A percentile compares a stretch with the other conserved stretches of the same genome.
phyloP scores from a whole-genome alignment of 176 grass and related monocot species.

The Hsuehochloa calcarea region DNA sequence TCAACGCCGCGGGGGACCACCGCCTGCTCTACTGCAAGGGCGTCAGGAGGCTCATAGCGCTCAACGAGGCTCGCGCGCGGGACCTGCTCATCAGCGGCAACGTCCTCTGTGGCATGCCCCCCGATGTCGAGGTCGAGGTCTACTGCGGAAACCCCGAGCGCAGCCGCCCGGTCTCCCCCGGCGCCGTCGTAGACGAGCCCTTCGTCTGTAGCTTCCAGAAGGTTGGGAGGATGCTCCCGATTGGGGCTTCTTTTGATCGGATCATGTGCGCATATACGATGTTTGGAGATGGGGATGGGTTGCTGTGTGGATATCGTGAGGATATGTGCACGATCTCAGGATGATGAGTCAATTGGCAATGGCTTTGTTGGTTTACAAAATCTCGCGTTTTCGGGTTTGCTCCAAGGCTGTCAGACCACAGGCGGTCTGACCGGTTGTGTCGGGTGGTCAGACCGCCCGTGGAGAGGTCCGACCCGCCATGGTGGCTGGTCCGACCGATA shows the following conservation, averaged over 20 bases:
- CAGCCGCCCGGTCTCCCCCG: constrained; percentile 16
- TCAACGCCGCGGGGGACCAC: constrained; percentile 70
- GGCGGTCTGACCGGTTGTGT: no score
- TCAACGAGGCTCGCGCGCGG: constrained; percentile 47
- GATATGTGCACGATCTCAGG: no score
- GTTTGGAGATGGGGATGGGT: no score
- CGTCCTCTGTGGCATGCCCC: constrained; percentile 53
- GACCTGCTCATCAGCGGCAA: constrained; percentile 30
- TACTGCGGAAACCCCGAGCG: constrained; percentile 35
- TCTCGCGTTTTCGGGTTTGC: no score
- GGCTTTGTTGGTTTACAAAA: no score
- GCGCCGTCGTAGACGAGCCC: constrained; percentile 22
- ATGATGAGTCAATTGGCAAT: no score
- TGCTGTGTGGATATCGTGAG: no score
- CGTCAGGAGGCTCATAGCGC: constrained; percentile 53
- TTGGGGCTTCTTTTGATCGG: constrained; percentile 24
- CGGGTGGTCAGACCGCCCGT: no score
- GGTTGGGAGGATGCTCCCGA: constrained; percentile 40
- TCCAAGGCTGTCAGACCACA: no score
- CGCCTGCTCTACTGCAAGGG: constrained; percentile 79
- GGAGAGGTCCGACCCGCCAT: no score
- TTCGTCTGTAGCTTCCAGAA: constrained; percentile 64
- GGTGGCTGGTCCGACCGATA: no score
- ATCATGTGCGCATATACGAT: constrained; percentile 19
- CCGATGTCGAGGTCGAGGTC: constrained; percentile 51